Evolutionary conservation across 176 grass and related monocot species (phyloP).

Genomic region (Ampelocalamus luodianensis): DNA sequence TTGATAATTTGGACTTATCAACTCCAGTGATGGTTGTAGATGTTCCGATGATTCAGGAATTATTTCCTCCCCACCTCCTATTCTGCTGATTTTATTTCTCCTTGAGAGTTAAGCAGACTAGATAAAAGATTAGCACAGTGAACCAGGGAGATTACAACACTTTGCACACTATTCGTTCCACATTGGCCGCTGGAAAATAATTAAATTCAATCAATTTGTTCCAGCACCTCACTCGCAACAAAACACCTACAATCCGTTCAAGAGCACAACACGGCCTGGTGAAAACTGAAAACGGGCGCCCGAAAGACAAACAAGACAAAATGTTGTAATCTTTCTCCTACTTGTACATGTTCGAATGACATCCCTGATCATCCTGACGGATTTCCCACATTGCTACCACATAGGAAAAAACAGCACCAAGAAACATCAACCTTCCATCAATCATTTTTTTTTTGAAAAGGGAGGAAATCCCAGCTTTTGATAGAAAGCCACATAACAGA

Average conservation of each 20-base stretch:
- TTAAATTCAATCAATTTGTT: neutral
- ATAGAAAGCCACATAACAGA: too few species aligned
- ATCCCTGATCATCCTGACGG: neutral
- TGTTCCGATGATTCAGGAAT: neutral
- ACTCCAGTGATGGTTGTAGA: neutral
- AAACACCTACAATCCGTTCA: constrained; percentile 6
- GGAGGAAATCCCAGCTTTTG: too few species aligned
- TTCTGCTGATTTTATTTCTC: neutral
- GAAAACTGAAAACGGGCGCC: neutral
- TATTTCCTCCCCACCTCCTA: neutral
- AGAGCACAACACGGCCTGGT: neutral
- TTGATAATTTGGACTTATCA: neutral
- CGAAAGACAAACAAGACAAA: too few species aligned
- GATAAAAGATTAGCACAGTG: neutral
- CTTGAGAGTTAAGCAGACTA: neutral
- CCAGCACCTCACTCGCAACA: neutral
- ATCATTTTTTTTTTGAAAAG: too few species aligned
- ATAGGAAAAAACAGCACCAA: neutral
- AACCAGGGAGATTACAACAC: constrained; percentile 17
- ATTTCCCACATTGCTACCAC: neutral
- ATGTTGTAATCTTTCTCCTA: too few species aligned
- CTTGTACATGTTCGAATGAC: too few species aligned
- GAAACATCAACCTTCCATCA: neutral
- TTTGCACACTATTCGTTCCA: neutral
- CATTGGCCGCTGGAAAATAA: neutral